Evolutionary conservation across 2,329 filamentous ascomycete species (phyloP).

Genomic region (Pseudogymnoascus sp.): DNA sequence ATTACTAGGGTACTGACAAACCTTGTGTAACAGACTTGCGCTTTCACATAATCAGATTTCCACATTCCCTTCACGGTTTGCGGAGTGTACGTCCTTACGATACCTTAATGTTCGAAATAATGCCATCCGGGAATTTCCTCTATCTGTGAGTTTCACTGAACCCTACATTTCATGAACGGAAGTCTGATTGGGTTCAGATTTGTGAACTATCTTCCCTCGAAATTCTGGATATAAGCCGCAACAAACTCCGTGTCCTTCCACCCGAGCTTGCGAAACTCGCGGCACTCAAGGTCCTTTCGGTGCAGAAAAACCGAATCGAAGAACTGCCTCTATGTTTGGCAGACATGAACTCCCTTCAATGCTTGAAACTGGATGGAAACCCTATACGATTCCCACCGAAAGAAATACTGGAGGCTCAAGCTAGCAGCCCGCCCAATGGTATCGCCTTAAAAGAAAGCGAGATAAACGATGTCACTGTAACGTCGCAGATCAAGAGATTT

Average conservation of each 20-base stretch:
- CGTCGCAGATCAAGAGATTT: constrained; percentile 55
- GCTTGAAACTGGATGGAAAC: constrained; percentile 85
- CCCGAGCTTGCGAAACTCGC: constrained; percentile 72
- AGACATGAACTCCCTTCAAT: constrained; percentile 82
- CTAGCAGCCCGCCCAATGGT: constrained; percentile 49
- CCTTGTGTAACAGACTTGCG: constrained; percentile 50
- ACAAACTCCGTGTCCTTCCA: constrained; percentile 72
- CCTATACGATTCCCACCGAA: constrained; percentile 73
- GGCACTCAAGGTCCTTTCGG: constrained; percentile 80
- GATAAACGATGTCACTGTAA: constrained; percentile 53
- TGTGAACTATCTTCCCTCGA: constrained; percentile 81
- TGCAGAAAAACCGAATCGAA: constrained; percentile 80
- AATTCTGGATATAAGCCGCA: constrained; percentile 86
- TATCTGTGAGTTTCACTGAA: constrained; percentile 43
- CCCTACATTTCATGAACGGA: not conserved
- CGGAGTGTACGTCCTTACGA: constrained; percentile 68
- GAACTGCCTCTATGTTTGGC: constrained; percentile 76
- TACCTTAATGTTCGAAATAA: constrained; percentile 79
- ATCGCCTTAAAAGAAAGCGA: constrained; percentile 54
- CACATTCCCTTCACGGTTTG: constrained; percentile 62
- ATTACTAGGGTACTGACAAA: constrained; percentile 26
- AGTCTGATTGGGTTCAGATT: constrained; percentile 46
- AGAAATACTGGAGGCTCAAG: constrained; percentile 56
- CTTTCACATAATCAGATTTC: constrained; percentile 73
- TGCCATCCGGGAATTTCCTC: constrained; percentile 59